phyloP scores from a whole-genome alignment of 306 rosid species.

The Prunus persica region Prunus_persica_NCBIv2 NC_034013.1:375001-375500 shows the following conservation, averaged over 20 bases:
- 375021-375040: constrained; percentile 49
- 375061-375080: constrained; percentile 71
- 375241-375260: neutral
- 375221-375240: too few relatives aligned
- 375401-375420: constrained; percentile 2
- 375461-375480: too few relatives aligned
- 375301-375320: too few relatives aligned
- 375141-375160: constrained; percentile 42
- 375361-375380: too few relatives aligned
- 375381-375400: neutral
- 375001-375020: constrained; percentile 43
- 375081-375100: constrained; percentile 73
- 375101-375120: constrained; percentile 78
- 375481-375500: too few relatives aligned
- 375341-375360: too few relatives aligned
- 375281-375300: neutral
- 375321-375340: too few relatives aligned
- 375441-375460: too few relatives aligned
- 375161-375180: neutral
- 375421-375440: neutral
- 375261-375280: neutral
- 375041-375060: constrained; percentile 57
- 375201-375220: too few relatives aligned
- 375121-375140: constrained; percentile 64
- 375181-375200: too few relatives aligned